Conservation (phyloP, 352 stramenopile species). For the Globisporangium recalcitrans region DNA sequence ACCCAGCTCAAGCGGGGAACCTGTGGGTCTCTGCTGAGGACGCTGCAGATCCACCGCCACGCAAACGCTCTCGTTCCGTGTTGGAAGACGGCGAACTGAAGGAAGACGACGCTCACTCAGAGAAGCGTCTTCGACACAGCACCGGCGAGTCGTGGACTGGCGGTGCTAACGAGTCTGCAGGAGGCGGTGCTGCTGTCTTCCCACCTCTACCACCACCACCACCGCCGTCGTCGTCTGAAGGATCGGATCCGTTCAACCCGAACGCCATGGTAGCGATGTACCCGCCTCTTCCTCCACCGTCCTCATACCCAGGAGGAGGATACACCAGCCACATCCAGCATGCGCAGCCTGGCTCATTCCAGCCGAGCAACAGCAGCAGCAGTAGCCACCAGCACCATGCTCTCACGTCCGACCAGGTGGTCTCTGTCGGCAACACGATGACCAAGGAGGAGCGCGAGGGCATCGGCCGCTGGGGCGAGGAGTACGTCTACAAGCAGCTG, state of each 20-base stretch:
- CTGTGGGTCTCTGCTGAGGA: constrained; percentile 24
- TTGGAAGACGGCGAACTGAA: constrained; percentile 58
- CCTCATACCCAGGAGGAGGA: background rate
- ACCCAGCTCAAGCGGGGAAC: constrained; percentile 21
- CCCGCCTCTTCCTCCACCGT: constrained; percentile 2
- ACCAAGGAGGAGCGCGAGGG: constrained; percentile 67
- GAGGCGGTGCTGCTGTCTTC: background rate
- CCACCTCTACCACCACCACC: constrained; percentile 5
- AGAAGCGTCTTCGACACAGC: constrained; percentile 6
- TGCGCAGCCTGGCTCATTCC: background rate
- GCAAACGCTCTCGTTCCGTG: constrained; percentile 15
- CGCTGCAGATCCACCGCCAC: background rate
- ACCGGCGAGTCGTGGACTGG: background rate
- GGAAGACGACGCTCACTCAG: constrained; percentile 23
- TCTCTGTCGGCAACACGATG: constrained; percentile 47
- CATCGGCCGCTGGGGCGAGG: constrained; percentile 80
- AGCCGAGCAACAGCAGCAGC: background rate
- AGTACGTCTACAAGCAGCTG: constrained; percentile 79
- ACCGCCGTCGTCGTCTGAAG: constrained; percentile 1
- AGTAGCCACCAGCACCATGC: background rate
- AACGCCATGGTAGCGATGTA: background rate
- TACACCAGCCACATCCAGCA: background rate
- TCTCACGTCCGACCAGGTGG: constrained; percentile 10
- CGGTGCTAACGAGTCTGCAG: background rate
- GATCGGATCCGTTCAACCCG: background rate